Base-by-base conservation (phyloP, 495 filamentous ascomycete genomes). In the Neurospora tetrasperma region DNA sequence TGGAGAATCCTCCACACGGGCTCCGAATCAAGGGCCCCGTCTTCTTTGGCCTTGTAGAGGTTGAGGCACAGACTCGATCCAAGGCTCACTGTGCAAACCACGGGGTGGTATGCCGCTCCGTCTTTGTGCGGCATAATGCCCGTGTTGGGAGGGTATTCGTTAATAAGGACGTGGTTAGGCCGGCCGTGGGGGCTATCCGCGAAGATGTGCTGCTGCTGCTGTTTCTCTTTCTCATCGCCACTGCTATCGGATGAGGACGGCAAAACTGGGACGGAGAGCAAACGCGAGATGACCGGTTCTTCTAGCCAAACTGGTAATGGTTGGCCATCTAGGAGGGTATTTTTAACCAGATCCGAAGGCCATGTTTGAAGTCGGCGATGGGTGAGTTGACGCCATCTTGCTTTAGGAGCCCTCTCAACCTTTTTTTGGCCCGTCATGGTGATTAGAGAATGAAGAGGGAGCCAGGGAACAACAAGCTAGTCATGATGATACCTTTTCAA, bases 111-210 rank as follows among this genome's bases (percentile, higher is more conserved):
- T 1, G 95, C 94, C 2, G 86, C 79, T 1, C 96, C 96, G 77
- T 99, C 96, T 82, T 99, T 94, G 78, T 99, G 96, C 71, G 94
- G 89, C 92, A 98, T 95, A 74, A 98, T 99, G 8, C 96, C 96
- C 75, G 97, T 91, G 1, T 93, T 93, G 0, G 93, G 89, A 1
- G 81, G 82, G 81, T 99, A 99, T 81, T 98, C 94, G 77, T 99
- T 99, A 48, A 98, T 88, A 20, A 99, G 85, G 68, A 96, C 92
- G 84, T 99, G 96, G 74, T 99, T 99, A 41, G 95, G 94, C 4
- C 81, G 84, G 11, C 82, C 73, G 76, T 98, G 94, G 38, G 94
- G 92, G 35, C 93, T 88, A 23, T 86, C 77, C 4, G 80, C 78
- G 80, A 97, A 98, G 31, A 97, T 85, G 69, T 84, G 76, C 23